Evolutionary conservation across 441 rosid genomes (phyloP), one percentile per base, ranked within the genome.

Genomic region (Viola pubescens): DNA sequence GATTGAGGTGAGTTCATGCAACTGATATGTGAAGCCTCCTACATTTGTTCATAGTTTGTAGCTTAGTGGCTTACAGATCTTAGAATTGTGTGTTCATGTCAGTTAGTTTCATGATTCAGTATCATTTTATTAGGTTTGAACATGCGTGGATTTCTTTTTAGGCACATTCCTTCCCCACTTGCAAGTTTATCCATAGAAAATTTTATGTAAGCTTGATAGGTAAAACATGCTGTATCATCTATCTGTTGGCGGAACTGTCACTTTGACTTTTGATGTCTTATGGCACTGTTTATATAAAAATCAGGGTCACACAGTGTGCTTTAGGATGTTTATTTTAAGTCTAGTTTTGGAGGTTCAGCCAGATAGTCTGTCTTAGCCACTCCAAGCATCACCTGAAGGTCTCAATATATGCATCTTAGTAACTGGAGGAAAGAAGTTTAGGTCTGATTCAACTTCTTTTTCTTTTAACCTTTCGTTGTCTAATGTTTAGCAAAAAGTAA

Each of bases 1-100:
- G 42, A 77, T 82, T 62, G 98, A 91, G 98, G 98, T 87, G 73
- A 80, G 86, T 61, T 49, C 48, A 58, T 19, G 67, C 62, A 48
- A 57, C 48, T 38, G 53, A 16, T 51, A 63, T 53, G 51, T 34
- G 39, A 66, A 37, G 46, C 50, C 46, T 66, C 72, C 48, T 68
- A 44, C 26, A 19, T 37, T 66, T 56, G 68, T 63, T 37, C 34
- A 47, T 52, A 40, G 38, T 59, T 39, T 63, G 38, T 39, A 39
- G 57, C 39, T 57, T 58, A 13, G 11, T 40, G 14, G 4, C 56
- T 63, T 56, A 46, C 52, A 48, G 38, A 56, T 47, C 42, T 41
- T 44, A 41, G 34, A 9, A 46, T 26, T 58, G 47, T 56, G 40
- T 37, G 56, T 16, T 55, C 19, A 54, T 63, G n/a, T 64, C 9